Percentiles rank a stretch among this genome's conserved stretches.
Evolutionary conservation across 768 basidiomycete genomes (phyloP).

Genomic region (Phylloporus arenicola): DNA sequence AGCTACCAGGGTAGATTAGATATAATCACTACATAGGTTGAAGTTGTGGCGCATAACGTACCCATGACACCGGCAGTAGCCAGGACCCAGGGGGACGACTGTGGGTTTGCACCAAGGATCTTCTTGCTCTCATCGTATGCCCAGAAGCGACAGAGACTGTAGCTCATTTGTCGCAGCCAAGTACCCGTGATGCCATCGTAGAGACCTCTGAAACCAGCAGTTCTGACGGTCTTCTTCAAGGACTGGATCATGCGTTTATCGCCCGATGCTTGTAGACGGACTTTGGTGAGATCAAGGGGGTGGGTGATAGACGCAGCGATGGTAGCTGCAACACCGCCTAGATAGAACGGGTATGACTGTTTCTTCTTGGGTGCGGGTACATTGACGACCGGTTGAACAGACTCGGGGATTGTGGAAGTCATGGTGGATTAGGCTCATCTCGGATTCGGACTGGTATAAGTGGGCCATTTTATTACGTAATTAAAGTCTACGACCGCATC

Average conservation of each 20-base stretch:
- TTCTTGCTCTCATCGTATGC: constrained; percentile 91
- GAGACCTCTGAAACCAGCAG: constrained; percentile 67
- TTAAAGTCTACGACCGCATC: neutral
- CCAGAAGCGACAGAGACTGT: constrained; percentile 90
- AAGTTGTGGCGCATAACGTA: constrained; percentile 32
- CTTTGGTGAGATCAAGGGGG: constrained; percentile 86
- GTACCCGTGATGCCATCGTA: constrained; percentile 87
- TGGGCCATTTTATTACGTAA: constrained; percentile 14
- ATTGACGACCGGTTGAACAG: constrained; percentile 9
- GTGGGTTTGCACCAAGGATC: constrained; percentile 57
- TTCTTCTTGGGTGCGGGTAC: constrained; percentile 36
- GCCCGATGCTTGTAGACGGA: constrained; percentile 85
- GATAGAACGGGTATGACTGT: constrained; percentile 80
- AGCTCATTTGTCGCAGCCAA: constrained; percentile 89
- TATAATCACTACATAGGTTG: neutral
- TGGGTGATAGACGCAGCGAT: constrained; percentile 88
- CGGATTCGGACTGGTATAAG: neutral
- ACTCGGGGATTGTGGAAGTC: constrained; percentile 10
- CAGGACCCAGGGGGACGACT: constrained; percentile 76
- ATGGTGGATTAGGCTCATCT: constrained; percentile 5
- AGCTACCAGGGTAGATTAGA: constrained; percentile 38
- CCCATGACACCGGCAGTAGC: constrained; percentile 83
- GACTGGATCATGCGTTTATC: constrained; percentile 88
- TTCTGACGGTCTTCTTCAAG: constrained; percentile 74
- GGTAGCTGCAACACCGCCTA: constrained; percentile 82